Evolutionary conservation across 2,329 filamentous ascomycete species (phyloP).

Genomic region (Biscogniauxia sp.): DNA sequence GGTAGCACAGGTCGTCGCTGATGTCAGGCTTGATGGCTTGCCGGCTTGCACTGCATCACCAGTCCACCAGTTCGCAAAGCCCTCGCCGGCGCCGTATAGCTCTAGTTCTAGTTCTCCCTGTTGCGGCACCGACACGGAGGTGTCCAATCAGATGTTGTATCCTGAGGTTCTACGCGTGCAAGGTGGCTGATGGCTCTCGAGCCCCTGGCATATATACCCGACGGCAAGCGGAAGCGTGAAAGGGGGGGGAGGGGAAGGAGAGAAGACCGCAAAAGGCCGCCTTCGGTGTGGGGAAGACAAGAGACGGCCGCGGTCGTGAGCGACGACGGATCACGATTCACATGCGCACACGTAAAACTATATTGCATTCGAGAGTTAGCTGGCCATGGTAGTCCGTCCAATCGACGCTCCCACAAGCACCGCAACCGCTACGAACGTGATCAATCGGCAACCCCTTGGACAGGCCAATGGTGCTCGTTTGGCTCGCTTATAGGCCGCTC

Average conservation of each 20-base stretch:
- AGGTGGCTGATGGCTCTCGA: conserved; percentile 6
- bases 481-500: conserved; percentile 6
- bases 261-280: neutral
- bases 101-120: too few species aligned
- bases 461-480: neutral
- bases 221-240: conserved; percentile 13
- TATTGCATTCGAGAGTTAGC: neutral
- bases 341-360: neutral
- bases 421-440: neutral
- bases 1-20: neutral
- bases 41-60: neutral
- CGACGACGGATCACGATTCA: conserved; percentile 1
- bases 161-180: neutral
- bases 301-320: neutral
- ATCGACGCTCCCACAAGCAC: neutral
- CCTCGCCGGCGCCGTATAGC: neutral
- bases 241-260: neutral
- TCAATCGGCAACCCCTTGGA: neutral
- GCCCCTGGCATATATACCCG: conserved; percentile 14
- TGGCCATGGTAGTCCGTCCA: neutral
- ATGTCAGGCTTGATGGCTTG: neutral
- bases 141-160: neutral
- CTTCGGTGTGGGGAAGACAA: neutral
- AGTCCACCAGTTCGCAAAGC: neutral
- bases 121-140: neutral